Evolutionary conservation across 2,329 filamentous ascomycete genomes (phyloP).

Genomic region (Ophiostoma ulmi): DNA sequence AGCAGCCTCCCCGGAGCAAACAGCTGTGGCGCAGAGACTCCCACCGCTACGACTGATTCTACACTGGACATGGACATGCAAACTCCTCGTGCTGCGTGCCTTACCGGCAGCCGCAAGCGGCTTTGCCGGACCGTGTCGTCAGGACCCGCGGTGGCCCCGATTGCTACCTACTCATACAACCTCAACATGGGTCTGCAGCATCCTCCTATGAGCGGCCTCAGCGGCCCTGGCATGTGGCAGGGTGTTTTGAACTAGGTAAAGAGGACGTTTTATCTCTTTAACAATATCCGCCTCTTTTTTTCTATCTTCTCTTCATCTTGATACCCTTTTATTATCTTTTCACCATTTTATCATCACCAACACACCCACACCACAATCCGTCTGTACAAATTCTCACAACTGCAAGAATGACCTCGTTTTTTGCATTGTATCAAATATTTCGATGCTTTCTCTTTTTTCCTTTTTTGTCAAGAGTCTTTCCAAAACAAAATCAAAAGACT

Average conservation of each 20-base stretch:
- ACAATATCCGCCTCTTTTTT: slow-evolving; percentile 19
- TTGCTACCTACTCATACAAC: slow-evolving; percentile 20
- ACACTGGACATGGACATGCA: slow-evolving; percentile 18
- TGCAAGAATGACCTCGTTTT: background rate
- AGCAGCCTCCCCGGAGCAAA: slow-evolving; percentile 31
- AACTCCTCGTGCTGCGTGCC: slow-evolving; percentile 32
- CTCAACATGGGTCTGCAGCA: slow-evolving; percentile 40
- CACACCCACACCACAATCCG: slow-evolving; percentile 23
- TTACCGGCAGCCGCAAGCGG: slow-evolving; percentile 55
- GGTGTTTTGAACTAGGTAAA: slow-evolving; percentile 52
- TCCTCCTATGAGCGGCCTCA: slow-evolving; percentile 39
- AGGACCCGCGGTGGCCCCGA: slow-evolving; percentile 12
- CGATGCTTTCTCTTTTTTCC: slow-evolving; percentile 16
- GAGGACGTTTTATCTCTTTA: slow-evolving; percentile 9
- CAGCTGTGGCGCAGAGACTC: slow-evolving; percentile 34
- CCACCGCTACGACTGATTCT: background rate
- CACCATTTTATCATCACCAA: slow-evolving; percentile 12
- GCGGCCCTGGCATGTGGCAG: slow-evolving; percentile 62
- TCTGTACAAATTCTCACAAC: slow-evolving; percentile 19
- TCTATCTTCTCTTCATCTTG: slow-evolving; percentile 23
- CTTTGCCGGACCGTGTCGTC: slow-evolving; percentile 48
- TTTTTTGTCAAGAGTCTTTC: slow-evolving; percentile 20
- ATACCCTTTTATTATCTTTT: slow-evolving; percentile 32
- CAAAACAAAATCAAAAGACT: slow-evolving; percentile 17
- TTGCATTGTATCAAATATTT: slow-evolving; percentile 17